Percentiles rank a stretch among this genome's conserved stretches.
Conservation (phyloP, 805 yeast species). For the Nakazawaea wyomingensis region DNA sequence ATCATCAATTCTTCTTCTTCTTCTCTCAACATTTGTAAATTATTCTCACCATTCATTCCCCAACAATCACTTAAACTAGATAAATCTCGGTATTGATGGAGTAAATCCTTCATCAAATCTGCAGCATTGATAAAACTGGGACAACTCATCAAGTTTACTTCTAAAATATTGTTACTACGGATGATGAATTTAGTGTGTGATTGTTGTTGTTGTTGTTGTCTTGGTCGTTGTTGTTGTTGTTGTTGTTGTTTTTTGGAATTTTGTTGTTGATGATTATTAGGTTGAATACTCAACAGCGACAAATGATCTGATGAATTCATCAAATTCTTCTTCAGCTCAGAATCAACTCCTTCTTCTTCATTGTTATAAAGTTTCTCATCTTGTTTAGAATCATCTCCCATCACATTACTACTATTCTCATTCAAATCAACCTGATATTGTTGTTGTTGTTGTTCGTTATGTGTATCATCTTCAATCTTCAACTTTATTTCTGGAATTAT, state of each 20-base stretch:
- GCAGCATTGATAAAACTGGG: slow-evolving; percentile 59
- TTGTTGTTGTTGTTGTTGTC: background rate
- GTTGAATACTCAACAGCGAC: background rate
- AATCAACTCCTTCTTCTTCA: no score
- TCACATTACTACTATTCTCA: no score
- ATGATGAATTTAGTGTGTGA: background rate
- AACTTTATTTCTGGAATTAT: no score
- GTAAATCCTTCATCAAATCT: slow-evolving; percentile 47
- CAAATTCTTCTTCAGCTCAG: no score
- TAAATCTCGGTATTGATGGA: slow-evolving; percentile 58
- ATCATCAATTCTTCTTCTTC: slow-evolving; percentile 26
- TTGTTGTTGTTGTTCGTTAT: no score
- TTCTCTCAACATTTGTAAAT: slow-evolving; percentile 12
- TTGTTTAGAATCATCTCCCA: no score
- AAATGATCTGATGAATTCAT: no score
- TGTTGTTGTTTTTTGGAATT: background rate
- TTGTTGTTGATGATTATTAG: background rate
- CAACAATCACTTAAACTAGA: slow-evolving; percentile 38
- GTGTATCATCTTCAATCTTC: no score
- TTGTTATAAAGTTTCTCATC: background rate
- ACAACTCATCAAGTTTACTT: slow-evolving; percentile 67
- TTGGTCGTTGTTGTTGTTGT: background rate
- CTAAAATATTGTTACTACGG: slow-evolving; percentile 34
- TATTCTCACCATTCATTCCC: slow-evolving; percentile 23
- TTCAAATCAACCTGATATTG: no score